Percentiles rank a stretch among this genome's conserved stretches.
These are phyloP conservation scores for Acacia pycnantha DNA, from an alignment of 331 rosid genomes.

Conservation along the genomic window DNA sequence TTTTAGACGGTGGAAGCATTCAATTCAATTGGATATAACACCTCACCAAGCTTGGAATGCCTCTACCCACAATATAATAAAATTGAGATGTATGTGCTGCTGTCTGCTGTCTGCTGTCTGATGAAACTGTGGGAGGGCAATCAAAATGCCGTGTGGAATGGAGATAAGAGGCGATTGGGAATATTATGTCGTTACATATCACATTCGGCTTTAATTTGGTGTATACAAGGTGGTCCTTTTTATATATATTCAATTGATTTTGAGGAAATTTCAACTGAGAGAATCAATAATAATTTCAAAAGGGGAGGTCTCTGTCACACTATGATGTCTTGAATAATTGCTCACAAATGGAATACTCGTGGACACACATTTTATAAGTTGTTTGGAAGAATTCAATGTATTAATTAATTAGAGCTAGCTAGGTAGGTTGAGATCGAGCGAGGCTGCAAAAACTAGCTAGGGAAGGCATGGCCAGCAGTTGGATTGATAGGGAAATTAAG, in stretches of 20 bases:
- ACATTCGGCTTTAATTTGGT: conserved; percentile 4
- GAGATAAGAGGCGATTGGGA: conserved; percentile 24
- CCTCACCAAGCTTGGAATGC: not conserved
- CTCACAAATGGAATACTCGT: conserved; percentile 21
- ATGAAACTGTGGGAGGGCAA: conserved; percentile 16
- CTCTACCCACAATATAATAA: not conserved
- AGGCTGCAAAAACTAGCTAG: not conserved
- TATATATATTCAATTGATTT: not conserved
- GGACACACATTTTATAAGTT: not conserved
- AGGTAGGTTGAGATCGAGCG: not conserved
- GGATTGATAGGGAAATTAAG: not conserved
- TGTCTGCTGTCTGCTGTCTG: not conserved
- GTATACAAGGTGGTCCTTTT: not conserved
- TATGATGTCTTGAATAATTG: conserved; percentile 29
- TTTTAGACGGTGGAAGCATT: conserved; percentile 5
- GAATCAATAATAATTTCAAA: conserved; percentile 26
- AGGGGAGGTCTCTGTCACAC: conserved; percentile 47
- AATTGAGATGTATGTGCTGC: not conserved
- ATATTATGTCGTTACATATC: conserved; percentile 34
- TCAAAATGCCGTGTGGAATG: conserved; percentile 50
- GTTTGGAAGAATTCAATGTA: not conserved
- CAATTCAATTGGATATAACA: not conserved
- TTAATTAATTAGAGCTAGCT: not conserved
- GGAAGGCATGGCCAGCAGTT: not conserved
- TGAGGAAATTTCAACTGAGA: conserved; percentile 25